phyloP scores from a whole-genome alignment of 306 rosid species.

The Ziziphus jujuba region DNA sequence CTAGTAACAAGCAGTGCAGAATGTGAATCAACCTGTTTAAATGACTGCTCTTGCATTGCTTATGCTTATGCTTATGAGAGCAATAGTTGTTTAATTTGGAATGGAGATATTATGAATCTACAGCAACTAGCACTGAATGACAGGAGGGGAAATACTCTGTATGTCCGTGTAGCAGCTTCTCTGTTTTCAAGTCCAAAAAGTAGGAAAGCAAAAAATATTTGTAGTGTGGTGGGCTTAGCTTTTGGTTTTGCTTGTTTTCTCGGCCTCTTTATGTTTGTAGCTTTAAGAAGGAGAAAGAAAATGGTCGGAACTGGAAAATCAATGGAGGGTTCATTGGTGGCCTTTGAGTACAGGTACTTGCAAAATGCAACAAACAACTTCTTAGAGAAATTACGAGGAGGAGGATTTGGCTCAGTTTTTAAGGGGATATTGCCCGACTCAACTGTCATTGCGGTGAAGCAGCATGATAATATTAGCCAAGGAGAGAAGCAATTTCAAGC shows the following conservation, averaged over 20 bases:
- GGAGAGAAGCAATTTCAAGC: conserved; percentile 90
- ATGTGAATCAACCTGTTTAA: conserved; percentile 51
- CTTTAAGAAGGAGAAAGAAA: conserved; percentile 39
- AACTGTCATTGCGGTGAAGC: conserved; percentile 71
- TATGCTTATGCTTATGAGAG: conserved; percentile 48
- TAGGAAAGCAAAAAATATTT: conserved; percentile 25
- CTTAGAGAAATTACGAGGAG: conserved; percentile 73
- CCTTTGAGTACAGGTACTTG: conserved; percentile 60
- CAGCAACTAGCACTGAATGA: conserved; percentile 45
- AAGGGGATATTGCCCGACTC: conserved; percentile 85
- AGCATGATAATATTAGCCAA: conserved; percentile 69
- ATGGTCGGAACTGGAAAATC: conserved; percentile 33
- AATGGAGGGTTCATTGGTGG: conserved; percentile 58
- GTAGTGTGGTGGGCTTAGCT: conserved; percentile 42
- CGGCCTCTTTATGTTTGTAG: conserved; percentile 30
- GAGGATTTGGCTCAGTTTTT: conserved; percentile 83
- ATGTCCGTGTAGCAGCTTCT: conserved; percentile 72
- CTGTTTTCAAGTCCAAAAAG: conserved; percentile 35
- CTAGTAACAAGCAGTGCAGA: conserved; percentile 24
- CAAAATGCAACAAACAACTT: conserved; percentile 68
- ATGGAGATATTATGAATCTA: conserved; percentile 47
- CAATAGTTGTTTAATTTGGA: conserved; percentile 53
- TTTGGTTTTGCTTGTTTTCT: conserved; percentile 36
- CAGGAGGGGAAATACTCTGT: conserved; percentile 35
- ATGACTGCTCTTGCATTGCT: conserved; percentile 53